Evolutionary conservation across 2,329 filamentous ascomycete genomes (phyloP), one percentile per base, ranked within the genome.

Genomic region (Colletotrichum truncatum): DNA sequence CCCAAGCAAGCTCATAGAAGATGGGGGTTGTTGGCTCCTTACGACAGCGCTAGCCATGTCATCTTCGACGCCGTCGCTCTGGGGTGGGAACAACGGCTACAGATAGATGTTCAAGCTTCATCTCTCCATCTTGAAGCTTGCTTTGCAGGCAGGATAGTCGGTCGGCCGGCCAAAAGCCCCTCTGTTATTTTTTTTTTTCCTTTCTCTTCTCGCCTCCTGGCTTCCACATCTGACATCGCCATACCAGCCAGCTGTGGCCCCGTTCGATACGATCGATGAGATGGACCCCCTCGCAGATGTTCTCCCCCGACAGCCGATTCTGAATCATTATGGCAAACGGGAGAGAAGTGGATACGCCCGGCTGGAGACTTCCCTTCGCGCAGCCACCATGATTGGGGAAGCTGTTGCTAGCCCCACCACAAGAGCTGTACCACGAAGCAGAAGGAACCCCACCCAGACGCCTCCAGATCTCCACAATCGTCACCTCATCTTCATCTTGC

Each of bases 401-500:
- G 56, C 56, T 54, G 48, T 21, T 41, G 26, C 18, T 41, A 61
- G 55, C 38, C 55, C 61, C 61, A 36, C 41, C 48, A 58, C 23
- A 38, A 30, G n/a, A n/a, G 32, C 45, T 39, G 62, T 48, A n/a
- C 32, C 18, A 39, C 18, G 34, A 23, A 53, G 46, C 43, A 59
- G 36, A 36, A 41, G 25, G 30, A 45, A 64, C 61, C 61, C 61
- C 61, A 46, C 54, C 54, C n/a, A 18, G n/a, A 61, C 48, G 62
- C 56, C 62, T 61, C 62, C 39, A 65, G 48, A 65, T 65, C 56
- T 60, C 56, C 55, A 49, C 56, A 61, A 54, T 65, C 56, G 62
- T 65, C 62, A 61, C 62, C 62, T 65, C 62, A 49, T 65, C 62
- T 65, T 65, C 62, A 61, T 65, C 48, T 61, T 52, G 61, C 61